These are phyloP conservation scores for Trebouxia sp. DNA, from an alignment of 139 green algal genomes.

Conservation along the genomic window DNA sequence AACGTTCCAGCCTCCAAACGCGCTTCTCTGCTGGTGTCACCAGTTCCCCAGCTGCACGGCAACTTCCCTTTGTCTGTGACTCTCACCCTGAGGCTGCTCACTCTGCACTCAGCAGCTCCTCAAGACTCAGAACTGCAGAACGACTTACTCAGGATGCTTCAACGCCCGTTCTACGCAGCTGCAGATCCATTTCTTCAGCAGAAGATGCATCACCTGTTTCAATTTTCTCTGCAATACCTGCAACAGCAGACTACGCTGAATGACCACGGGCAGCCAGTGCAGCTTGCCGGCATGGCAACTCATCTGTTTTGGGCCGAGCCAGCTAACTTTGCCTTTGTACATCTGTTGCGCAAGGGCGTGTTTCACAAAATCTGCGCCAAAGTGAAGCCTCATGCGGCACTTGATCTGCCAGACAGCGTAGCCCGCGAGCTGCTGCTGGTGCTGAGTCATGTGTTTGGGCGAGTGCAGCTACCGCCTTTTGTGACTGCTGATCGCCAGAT, in stretches of 20 bases:
- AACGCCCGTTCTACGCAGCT: slow-evolving; percentile 29
- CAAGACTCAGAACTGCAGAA: slow-evolving; percentile 1
- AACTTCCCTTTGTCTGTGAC: slow-evolving; percentile 37
- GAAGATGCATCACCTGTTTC: slow-evolving; percentile 45
- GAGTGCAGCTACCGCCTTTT: slow-evolving; percentile 26
- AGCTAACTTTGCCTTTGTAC: slow-evolving; percentile 45
- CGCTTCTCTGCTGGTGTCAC: slow-evolving; percentile 18
- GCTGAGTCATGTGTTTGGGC: slow-evolving; percentile 40
- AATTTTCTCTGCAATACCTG: slow-evolving; percentile 35
- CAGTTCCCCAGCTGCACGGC: slow-evolving; percentile 30
- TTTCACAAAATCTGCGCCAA: slow-evolving; percentile 34
- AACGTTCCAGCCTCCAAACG: not conserved
- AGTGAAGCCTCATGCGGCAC: not conserved
- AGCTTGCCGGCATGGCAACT: slow-evolving; percentile 45
- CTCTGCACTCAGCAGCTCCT: not conserved
- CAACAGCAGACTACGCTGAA: slow-evolving; percentile 32
- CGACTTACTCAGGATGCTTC: slow-evolving; percentile 24
- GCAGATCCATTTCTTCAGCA: slow-evolving; percentile 18
- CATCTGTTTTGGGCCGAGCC: slow-evolving; percentile 61
- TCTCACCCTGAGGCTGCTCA: slow-evolving; percentile 24
- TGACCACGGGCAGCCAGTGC: slow-evolving; percentile 18
- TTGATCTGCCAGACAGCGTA: slow-evolving; percentile 16
- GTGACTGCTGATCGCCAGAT: not conserved
- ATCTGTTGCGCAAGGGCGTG: slow-evolving; percentile 39
- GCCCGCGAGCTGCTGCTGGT: slow-evolving; percentile 41